Evolutionary conservation across 2,329 filamentous ascomycete species (phyloP).

Genomic region (Cladosporium cucumerinum): DNA sequence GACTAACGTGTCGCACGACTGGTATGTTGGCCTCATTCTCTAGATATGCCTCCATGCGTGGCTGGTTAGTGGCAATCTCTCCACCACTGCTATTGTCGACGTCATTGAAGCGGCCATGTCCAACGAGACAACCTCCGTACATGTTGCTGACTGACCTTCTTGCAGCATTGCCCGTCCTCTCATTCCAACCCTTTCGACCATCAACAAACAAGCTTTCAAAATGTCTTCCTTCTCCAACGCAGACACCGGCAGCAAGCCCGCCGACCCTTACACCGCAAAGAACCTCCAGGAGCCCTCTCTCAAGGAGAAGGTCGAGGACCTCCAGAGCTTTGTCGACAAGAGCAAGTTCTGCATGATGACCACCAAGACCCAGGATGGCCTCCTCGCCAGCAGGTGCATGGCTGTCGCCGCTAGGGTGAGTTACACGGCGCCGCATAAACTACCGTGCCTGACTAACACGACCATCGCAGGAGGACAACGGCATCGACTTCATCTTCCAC

Average conservation of each 20-base stretch:
- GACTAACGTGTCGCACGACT: not conserved
- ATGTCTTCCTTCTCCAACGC: slow-evolving; percentile 55
- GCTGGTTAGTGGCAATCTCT: slow-evolving; percentile 6
- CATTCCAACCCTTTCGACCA: not conserved
- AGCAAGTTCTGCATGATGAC: slow-evolving; percentile 90
- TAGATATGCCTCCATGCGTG: slow-evolving; percentile 2
- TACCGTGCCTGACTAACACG: slow-evolving; percentile 9
- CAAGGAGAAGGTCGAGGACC: slow-evolving; percentile 72
- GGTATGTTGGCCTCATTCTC: slow-evolving; percentile 11
- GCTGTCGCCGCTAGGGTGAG: slow-evolving; percentile 72
- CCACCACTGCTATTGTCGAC: not conserved
- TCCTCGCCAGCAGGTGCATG: slow-evolving; percentile 81
- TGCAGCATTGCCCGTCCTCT: slow-evolving; percentile 3
- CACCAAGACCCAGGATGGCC: slow-evolving; percentile 64
- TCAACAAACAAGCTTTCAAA: slow-evolving; percentile 19
- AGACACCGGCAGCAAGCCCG: slow-evolving; percentile 59
- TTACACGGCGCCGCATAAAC: not conserved
- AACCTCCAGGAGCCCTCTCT: slow-evolving; percentile 69
- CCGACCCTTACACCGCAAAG: slow-evolving; percentile 77
- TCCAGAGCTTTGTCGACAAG: slow-evolving; percentile 65
- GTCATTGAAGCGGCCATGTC: not conserved
- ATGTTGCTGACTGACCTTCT: not conserved
- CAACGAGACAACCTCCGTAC: not conserved
- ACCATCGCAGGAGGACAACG: slow-evolving; percentile 63
- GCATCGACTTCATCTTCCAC: slow-evolving; percentile 82